These are phyloP conservation scores for Metschnikowia vanudenii DNA, from an alignment of 805 yeast species.

Conservation along the genomic window DNA sequence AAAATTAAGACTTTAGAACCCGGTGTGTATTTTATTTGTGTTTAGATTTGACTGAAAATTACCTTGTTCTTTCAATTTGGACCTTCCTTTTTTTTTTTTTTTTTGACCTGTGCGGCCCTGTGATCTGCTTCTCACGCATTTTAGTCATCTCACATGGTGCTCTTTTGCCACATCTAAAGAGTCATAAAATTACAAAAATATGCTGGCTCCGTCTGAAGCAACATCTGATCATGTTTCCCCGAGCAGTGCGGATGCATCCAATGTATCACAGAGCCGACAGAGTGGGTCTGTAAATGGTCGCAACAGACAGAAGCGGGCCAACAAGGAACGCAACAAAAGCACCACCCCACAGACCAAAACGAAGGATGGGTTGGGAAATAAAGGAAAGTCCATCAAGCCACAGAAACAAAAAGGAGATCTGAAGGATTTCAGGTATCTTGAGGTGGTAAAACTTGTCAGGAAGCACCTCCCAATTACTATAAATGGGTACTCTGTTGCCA, in stretches of 20 bases:
- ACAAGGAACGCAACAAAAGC: background rate
- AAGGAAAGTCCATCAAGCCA: constrained; percentile 9
- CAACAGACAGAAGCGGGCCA: background rate
- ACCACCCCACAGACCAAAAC: background rate
- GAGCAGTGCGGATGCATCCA: background rate
- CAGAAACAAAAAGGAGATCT: constrained; percentile 2
- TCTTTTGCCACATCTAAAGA: background rate
- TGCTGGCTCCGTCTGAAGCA: background rate
- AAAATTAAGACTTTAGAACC: too few species aligned
- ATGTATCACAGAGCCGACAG: background rate
- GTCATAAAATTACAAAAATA: background rate
- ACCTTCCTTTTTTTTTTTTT: background rate
- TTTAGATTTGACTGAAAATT: too few species aligned
- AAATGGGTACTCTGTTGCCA: constrained; percentile 29
- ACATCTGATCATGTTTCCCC: background rate
- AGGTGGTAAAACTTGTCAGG: constrained; percentile 34
- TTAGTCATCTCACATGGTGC: background rate
- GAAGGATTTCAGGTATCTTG: constrained; percentile 26
- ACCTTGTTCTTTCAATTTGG: too few species aligned
- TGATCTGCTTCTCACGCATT: background rate
- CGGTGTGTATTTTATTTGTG: too few species aligned
- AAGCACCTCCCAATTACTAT: constrained; percentile 35
- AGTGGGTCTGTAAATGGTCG: constrained; percentile 1
- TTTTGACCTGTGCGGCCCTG: background rate
- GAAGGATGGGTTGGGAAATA: background rate